phyloP scores from a whole-genome alignment of 202 grass and related monocot species.

The Schoenoplectus tabernaemontani region DNA sequence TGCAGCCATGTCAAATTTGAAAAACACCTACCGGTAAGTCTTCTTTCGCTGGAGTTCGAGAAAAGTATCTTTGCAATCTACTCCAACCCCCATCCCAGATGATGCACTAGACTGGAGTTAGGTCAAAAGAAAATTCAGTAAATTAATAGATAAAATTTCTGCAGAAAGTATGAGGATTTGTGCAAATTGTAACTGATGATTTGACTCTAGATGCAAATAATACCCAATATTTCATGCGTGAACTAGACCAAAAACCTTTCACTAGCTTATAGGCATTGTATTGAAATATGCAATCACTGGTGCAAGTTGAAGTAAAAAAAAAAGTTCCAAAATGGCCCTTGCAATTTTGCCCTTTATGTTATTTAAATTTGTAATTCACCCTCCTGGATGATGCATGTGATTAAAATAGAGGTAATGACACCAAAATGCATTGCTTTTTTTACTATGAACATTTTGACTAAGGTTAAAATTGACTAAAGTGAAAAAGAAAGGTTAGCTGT shows the following conservation, averaged over 20 bases:
- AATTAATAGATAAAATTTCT: neutral
- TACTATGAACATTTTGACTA: neutral
- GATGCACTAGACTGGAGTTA: constrained; percentile 76
- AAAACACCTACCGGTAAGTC: constrained; percentile 66
- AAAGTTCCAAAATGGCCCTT: neutral
- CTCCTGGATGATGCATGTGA: constrained; percentile 74
- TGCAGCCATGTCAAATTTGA: constrained; percentile 34
- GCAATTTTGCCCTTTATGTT: too few relatives aligned
- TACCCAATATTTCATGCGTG: neutral
- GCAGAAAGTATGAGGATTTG: neutral
- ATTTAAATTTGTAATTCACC: too few relatives aligned
- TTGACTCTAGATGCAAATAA: neutral
- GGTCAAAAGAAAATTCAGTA: neutral
- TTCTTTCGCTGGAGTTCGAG: constrained; percentile 88
- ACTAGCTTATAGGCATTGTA: too few relatives aligned
- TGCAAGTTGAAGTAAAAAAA: neutral
- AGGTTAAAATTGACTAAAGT: neutral
- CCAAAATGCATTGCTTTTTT: neutral
- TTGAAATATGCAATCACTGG: neutral
- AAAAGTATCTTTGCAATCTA: constrained; percentile 58
- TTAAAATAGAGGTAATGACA: constrained; percentile 27
- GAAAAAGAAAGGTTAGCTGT: neutral
- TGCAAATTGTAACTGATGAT: neutral
- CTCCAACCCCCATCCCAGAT: constrained; percentile 81
- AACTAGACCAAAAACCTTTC: too few relatives aligned